A percentile compares a stretch with the other conserved stretches of the same genome.
Conservation (phyloP, 2,329 filamentous ascomycete species). For the Macrophomina phaseolina region DNA sequence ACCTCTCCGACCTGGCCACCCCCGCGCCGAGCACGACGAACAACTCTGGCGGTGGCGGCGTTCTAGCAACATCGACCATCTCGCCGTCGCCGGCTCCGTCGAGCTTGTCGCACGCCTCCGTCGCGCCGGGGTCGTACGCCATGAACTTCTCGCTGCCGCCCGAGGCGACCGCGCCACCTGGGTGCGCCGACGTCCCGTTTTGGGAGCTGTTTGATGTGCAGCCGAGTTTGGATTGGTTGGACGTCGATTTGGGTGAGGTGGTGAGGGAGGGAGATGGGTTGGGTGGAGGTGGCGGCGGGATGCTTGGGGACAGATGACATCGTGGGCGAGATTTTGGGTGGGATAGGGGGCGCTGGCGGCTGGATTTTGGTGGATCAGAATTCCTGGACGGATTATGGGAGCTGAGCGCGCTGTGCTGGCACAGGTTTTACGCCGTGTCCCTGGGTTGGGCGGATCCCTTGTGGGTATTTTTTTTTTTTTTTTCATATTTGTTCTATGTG, state of each 20-base stretch:
- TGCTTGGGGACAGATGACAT: too few relatives aligned
- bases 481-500: too few relatives aligned
- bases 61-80: neutral
- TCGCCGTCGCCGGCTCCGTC: neutral
- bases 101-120: neutral
- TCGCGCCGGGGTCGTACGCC: neutral
- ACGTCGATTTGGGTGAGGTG: slow-evolving; percentile 35
- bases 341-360: too few relatives aligned
- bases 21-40: neutral
- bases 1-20: slow-evolving; percentile 2
- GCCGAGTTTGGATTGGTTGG: slow-evolving; percentile 43
- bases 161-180: neutral
- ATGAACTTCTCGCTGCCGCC: slow-evolving; percentile 8
- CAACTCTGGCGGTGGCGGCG: neutral
- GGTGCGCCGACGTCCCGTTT: slow-evolving; percentile 31
- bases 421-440: too few relatives aligned
- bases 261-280: neutral
- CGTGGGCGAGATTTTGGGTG: too few relatives aligned
- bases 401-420: too few relatives aligned
- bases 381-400: too few relatives aligned
- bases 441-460: too few relatives aligned
- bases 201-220: slow-evolving; percentile 43
- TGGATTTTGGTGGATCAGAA: too few relatives aligned
- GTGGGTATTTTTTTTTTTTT: too few relatives aligned
- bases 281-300: neutral